Base-by-base conservation (phyloP, 306 rosid species). In the Oemleria cerasiformis region DNA sequence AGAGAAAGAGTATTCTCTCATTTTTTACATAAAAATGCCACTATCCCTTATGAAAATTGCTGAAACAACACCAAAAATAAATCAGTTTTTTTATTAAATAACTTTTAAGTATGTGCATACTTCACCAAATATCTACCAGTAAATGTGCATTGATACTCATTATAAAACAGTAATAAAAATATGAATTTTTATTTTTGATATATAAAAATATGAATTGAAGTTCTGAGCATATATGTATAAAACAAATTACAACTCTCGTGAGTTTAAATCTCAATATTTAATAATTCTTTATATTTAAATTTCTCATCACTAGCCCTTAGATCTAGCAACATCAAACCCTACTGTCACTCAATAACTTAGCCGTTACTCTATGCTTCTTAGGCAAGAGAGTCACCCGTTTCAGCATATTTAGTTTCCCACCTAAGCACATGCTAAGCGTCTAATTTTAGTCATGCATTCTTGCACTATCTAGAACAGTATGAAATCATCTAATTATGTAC, bases 401-500 rank as follows among this genome's bases (percentile, higher is more conserved):
- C 64, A 34, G 21, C 57, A 47, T 17, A 25, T 44, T 0, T 21
- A 30, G 1, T 66, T 47, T 66, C 21, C 70, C 53, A 50, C 41
- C 70, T 66, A n/a, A n/a, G 41, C 42, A 7, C 42, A 47, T 66
- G 70, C 21, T 12, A 42, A 20, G 39, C 16, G 20, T 15, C 39
- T 43, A 19, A 19, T 21, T 30, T 44, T 9, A 21, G 15, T 44
- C 41, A 43, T 21, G 55, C 36, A 57, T 66, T 66, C 56, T 39
- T 30, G 42, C 51, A 66, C 23, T 57, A 66, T 25, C 42, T 47
- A 66, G 71, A 45, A 45, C 57, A 48, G 16, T 25, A 25, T 47
- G 48, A 25, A 21, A 43, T 23, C 8, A 44, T 14, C 30, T 8
- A 45, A 25, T 47, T n/a, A 16, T 66, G 57, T 47, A 45, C 14